A percentile compares a stretch with the other conserved stretches of the same genome.
These are phyloP conservation scores for Mucor ambiguus DNA, from an alignment of 371 early-diverging fungal genomes.

Conservation along the genomic window DNA sequence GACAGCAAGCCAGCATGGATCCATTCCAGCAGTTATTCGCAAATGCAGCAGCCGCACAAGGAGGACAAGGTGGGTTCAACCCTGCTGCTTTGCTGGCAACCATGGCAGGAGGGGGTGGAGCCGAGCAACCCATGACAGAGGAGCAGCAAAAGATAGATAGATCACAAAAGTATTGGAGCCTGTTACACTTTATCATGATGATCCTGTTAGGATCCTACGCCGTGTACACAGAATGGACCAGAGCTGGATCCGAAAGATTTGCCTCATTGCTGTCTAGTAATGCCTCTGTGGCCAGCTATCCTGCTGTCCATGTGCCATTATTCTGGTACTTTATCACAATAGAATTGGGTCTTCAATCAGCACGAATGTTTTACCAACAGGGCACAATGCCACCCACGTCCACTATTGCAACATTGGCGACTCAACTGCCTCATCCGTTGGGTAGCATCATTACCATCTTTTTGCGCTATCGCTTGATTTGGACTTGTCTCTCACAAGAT, in stretches of 20 bases:
- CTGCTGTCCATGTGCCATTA: conserved; percentile 45
- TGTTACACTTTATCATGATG: conserved; percentile 54
- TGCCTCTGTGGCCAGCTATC: conserved; percentile 10
- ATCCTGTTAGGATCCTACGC: conserved; percentile 48
- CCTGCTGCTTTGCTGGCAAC: conserved; percentile 9
- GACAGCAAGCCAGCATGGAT: background rate
- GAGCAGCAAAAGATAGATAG: conserved; percentile 12
- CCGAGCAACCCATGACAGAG: conserved; percentile 2
- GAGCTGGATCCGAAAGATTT: conserved; percentile 41
- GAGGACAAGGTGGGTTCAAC: conserved; percentile 21
- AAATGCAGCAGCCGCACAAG: background rate
- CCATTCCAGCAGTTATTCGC: conserved; percentile 2
- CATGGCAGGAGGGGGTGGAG: background rate
- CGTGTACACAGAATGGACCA: conserved; percentile 51
- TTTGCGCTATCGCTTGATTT: conserved; percentile 63
- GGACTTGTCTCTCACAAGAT: conserved; percentile 60
- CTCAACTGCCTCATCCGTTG: conserved; percentile 58
- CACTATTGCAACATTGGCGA: conserved; percentile 44
- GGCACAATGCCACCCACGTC: conserved; percentile 51
- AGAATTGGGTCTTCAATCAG: conserved; percentile 58
- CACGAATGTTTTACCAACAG: conserved; percentile 54
- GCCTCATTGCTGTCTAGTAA: conserved; percentile 31
- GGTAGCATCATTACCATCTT: conserved; percentile 49
- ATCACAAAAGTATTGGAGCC: conserved; percentile 48
- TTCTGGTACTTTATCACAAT: conserved; percentile 69